A percentile compares a stretch with the other conserved stretches of the same genome.
Evolutionary conservation across 2,329 filamentous ascomycete genomes (phyloP).

Genomic region (Paracorniculantispora psalliotae): DNA sequence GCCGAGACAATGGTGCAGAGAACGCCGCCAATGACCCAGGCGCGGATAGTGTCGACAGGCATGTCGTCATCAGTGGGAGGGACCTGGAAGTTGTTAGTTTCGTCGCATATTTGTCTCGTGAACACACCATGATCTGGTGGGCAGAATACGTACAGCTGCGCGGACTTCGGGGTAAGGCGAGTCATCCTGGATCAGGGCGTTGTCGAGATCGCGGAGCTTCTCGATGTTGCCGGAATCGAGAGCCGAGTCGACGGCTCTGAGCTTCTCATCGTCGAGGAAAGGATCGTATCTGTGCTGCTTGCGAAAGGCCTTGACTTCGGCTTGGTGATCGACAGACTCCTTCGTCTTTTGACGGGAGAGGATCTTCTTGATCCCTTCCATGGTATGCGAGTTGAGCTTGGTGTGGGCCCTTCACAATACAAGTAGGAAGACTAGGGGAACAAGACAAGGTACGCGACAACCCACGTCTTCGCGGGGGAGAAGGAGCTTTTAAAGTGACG

Average conservation of each 20-base stretch:
- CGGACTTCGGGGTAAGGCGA: constrained; percentile 51
- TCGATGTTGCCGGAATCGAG: constrained; percentile 39
- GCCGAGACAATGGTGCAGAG: constrained; percentile 53
- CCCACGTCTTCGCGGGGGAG: background rate
- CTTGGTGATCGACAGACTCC: constrained; percentile 18
- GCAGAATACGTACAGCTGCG: constrained; percentile 15
- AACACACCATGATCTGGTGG: background rate
- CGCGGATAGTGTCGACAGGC: constrained; percentile 53
- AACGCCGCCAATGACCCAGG: constrained; percentile 51
- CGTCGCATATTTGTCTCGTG: background rate
- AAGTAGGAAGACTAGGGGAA: background rate
- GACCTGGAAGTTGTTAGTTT: background rate
- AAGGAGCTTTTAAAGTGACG: background rate
- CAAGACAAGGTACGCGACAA: background rate
- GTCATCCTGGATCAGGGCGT: constrained; percentile 46
- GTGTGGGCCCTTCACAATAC: background rate
- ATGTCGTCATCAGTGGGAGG: constrained; percentile 46
- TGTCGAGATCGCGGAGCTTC: constrained; percentile 41
- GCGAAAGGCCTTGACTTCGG: constrained; percentile 38
- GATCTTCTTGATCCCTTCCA: constrained; percentile 7
- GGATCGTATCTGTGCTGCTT: constrained; percentile 52
- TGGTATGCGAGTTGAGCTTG: background rate
- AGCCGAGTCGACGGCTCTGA: constrained; percentile 46
- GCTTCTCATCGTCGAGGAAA: constrained; percentile 48
- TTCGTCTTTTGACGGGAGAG: constrained; percentile 13